Conservation (phyloP, 2,329 filamentous ascomycete species). For the Cercospora sesami region DNA sequence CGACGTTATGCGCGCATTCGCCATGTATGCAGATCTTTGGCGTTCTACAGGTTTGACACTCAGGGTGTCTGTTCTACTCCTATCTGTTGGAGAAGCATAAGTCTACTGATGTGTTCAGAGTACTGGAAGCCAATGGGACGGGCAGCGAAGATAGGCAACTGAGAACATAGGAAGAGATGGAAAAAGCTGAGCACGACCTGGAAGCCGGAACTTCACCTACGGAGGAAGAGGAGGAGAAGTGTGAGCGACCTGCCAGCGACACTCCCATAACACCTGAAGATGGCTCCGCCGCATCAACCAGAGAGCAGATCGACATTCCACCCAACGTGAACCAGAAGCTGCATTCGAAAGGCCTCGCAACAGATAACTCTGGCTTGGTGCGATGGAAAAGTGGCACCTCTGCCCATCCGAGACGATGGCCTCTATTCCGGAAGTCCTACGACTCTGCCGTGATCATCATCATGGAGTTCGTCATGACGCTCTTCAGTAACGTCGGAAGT, state of each 20-base stretch:
- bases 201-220: neutral
- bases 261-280: neutral
- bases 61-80: neutral
- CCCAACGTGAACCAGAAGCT: neutral
- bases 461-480: slow-evolving; percentile 22
- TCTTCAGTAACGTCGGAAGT: slow-evolving; percentile 22
- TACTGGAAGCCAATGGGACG: neutral
- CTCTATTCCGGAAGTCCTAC: slow-evolving; percentile 16
- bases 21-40: neutral
- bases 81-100: neutral
- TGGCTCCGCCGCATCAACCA: neutral
- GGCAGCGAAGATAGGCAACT: neutral
- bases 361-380: neutral
- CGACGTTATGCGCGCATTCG: neutral
- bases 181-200: neutral
- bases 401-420: slow-evolving; percentile 25
- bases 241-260: neutral
- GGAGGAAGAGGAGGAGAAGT: neutral
- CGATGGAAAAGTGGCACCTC: neutral
- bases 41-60: neutral
- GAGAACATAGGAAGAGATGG: neutral
- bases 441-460: slow-evolving; percentile 21
- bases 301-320: neutral
- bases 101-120: neutral
- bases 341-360: neutral